phyloP scores from a whole-genome alignment of 2,329 filamentous ascomycete species.

The Dothiorella sarmentorum region DNA sequence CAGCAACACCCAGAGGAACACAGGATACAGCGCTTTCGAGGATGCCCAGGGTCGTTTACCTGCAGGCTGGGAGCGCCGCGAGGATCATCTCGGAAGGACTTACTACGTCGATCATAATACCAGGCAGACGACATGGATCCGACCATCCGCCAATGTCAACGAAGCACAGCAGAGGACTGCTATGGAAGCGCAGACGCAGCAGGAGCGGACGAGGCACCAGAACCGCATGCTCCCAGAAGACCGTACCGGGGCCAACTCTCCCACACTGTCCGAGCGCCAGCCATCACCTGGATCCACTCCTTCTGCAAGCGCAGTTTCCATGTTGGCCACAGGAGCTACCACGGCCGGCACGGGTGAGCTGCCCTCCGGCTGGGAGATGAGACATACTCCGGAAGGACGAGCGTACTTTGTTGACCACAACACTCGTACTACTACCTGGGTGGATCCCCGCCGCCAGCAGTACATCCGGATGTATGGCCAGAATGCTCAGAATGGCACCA shows the following conservation, averaged over 20 bases:
- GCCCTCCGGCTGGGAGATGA: slow-evolving; percentile 92
- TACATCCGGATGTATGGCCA: slow-evolving; percentile 98
- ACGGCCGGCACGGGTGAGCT: slow-evolving; percentile 93
- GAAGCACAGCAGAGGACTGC: slow-evolving; percentile 73
- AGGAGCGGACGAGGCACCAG: slow-evolving; percentile 89
- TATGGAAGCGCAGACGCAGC: slow-evolving; percentile 85
- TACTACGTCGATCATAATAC: slow-evolving; percentile 99
- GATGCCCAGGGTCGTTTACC: slow-evolving; percentile 92
- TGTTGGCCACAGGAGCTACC: slow-evolving; percentile 94
- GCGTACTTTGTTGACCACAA: slow-evolving; percentile 99
- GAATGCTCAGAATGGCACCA: slow-evolving; percentile 69
- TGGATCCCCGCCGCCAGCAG: slow-evolving; percentile 93
- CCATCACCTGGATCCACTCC: slow-evolving; percentile 36
- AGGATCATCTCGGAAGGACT: slow-evolving; percentile 90
- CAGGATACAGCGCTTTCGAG: slow-evolving; percentile 84
- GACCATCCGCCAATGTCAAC: slow-evolving; percentile 76
- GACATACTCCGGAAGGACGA: slow-evolving; percentile 90
- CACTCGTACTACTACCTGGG: slow-evolving; percentile 96
- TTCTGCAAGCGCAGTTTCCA: slow-evolving; percentile 64
- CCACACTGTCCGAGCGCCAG: slow-evolving; percentile 61
- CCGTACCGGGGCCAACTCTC: slow-evolving; percentile 87
- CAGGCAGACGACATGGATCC: slow-evolving; percentile 91
- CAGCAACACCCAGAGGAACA: slow-evolving; percentile 26
- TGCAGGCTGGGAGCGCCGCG: slow-evolving; percentile 90
- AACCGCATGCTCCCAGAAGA: slow-evolving; percentile 95